Evolutionary conservation across 768 basidiomycete genomes (phyloP).

Genomic region (Rhizopogon roseolus): DNA sequence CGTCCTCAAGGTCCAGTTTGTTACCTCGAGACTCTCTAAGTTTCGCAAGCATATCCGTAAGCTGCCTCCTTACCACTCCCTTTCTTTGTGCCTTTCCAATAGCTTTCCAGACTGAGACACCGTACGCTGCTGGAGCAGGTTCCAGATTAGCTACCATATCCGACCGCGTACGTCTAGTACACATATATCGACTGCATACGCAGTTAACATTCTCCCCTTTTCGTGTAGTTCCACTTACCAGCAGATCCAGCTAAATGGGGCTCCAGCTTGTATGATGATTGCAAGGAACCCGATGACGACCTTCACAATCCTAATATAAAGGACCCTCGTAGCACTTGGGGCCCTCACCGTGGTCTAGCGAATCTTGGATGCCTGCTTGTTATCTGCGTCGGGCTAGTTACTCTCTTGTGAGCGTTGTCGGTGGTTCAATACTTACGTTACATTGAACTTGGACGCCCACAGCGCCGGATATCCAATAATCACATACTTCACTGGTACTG

Average conservation of each 20-base stretch:
- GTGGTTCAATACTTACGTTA: not conserved
- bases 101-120: conserved; percentile 19
- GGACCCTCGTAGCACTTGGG: conserved; percentile 17
- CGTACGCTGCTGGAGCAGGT: conserved; percentile 38
- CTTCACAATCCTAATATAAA: conserved; percentile 60
- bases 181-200: not conserved
- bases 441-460: not conserved
- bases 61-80: not conserved
- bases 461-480: conserved; percentile 43
- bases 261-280: conserved; percentile 47
- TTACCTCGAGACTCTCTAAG: conserved; percentile 15
- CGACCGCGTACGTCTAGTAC: conserved; percentile 33
- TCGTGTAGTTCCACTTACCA: conserved; percentile 52
- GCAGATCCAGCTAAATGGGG: conserved; percentile 69
- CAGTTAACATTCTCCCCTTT: not conserved
- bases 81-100: not conserved
- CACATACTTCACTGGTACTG: conserved; percentile 28
- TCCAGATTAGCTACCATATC: conserved; percentile 34
- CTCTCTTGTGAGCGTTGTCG: conserved; percentile 52
- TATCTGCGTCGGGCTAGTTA: conserved; percentile 41
- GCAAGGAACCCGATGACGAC: conserved; percentile 64
- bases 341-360: conserved; percentile 46
- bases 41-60: conserved; percentile 20
- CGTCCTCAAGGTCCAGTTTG: conserved; percentile 10
- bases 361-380: conserved; percentile 70